A percentile compares a stretch with the other conserved stretches of the same genome.
Conservation (phyloP, 2,329 filamentous ascomycete genomes). For the Cordyceps tenuipes region DNA sequence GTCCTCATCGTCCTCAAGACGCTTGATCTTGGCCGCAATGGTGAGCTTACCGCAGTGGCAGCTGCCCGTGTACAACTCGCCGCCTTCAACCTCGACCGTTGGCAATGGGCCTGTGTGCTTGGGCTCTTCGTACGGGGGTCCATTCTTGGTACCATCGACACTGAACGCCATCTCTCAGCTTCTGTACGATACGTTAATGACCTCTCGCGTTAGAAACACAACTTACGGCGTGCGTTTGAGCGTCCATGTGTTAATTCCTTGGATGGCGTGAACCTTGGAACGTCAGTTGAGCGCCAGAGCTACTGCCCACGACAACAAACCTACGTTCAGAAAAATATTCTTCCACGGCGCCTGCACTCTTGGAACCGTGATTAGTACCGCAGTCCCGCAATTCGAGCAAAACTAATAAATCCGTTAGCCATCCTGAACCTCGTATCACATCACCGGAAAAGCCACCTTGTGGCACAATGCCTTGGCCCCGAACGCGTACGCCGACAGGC, state of each 20-base stretch:
- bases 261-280: slow-evolving; percentile 32
- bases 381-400: slow-evolving; percentile 42
- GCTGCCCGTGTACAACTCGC: slow-evolving; percentile 38
- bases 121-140: slow-evolving; percentile 26
- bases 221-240: slow-evolving; percentile 30
- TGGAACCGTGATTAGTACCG: slow-evolving; percentile 26
- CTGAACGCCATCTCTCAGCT: slow-evolving; percentile 19
- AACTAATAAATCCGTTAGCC: slow-evolving; percentile 34
- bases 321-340: slow-evolving; percentile 34
- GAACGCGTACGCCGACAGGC: slow-evolving; percentile 38
- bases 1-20: slow-evolving; percentile 30
- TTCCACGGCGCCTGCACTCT: slow-evolving; percentile 21
- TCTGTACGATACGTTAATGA: not conserved
- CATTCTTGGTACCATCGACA: slow-evolving; percentile 28
- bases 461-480: slow-evolving; percentile 29
- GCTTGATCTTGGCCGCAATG: slow-evolving; percentile 33
- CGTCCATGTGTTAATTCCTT: slow-evolving; percentile 34
- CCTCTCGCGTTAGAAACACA: not conserved
- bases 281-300: not conserved
- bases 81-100: slow-evolving; percentile 26
- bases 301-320: slow-evolving; percentile 12
- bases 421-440: too few relatives aligned
- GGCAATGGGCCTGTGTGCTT: slow-evolving; percentile 35
- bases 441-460: slow-evolving; percentile 25
- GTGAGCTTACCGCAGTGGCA: slow-evolving; percentile 46